Evolutionary conservation across 257 asterid species (phyloP), one percentile per base, ranked within the genome.

Genomic region (Solanum neorickii): DNA sequence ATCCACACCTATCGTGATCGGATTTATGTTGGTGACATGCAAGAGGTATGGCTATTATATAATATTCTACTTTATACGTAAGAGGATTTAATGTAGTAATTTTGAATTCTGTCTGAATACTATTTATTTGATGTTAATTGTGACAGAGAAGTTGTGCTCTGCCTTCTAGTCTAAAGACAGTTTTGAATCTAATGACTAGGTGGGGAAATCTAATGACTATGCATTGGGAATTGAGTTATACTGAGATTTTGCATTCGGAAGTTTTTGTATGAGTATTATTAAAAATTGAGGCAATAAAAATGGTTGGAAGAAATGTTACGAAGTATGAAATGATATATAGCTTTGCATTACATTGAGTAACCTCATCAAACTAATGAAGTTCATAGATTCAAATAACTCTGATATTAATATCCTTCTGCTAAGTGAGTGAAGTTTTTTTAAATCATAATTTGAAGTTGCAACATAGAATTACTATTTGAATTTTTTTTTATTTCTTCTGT

Each of bases 1-100:
- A 96, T 97, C 88, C 96, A 95, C 84, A 94, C 99, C 84, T 97
- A 97, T 88, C 98, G 99, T 83, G 99, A 97, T 88, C 95, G 99
- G 76, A 97, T 97, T 83, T 97, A 96, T 85, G 99, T 97, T 82
- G 99, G 99, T 88, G 99, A 97, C 90, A 97, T 97, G 93, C 99
- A 97, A 90, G 99, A 97, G 99, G 99, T 97, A 95, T 86, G 91
- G 8, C 60, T 37, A 49, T 49, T 49, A 20, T 82, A 52, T 46
- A 82, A 82, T 82, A 82, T 82, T 82, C 25, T 78, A 46, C 14
- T 20, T 46, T 46, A 44, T 14, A 78, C 2, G 9, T 25, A 25
- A 41, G 56, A 39, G 56, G 56, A 44, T 44, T 27, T 78, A 44
- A 25, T 78, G 3, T 25, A 46, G 41, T 78, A 2, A 15, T 25